Conservation (phyloP, 306 rosid species). For the Carpinus viminea region DNA sequence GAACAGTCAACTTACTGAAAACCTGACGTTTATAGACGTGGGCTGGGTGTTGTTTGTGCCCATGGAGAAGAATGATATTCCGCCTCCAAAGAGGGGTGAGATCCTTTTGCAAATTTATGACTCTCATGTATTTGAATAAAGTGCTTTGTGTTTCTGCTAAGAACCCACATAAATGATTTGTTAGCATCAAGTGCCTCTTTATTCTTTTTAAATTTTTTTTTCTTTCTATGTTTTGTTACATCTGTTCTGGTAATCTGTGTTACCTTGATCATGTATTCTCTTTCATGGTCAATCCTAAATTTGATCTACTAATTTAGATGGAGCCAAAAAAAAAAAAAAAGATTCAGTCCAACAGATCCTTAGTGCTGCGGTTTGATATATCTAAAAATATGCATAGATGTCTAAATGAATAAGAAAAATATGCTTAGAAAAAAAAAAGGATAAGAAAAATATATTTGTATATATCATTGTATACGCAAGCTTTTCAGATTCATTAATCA, state of each 20-base stretch:
- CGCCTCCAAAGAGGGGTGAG: conserved; percentile 36
- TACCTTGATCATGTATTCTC: too few species aligned
- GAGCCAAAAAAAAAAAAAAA: background rate
- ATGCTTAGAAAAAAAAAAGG: too few species aligned
- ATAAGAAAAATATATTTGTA: background rate
- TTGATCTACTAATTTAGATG: background rate
- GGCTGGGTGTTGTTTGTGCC: conserved; percentile 77
- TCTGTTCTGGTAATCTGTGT: too few species aligned
- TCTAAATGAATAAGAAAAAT: background rate
- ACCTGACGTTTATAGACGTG: conserved; percentile 34
- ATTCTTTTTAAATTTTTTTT: conserved; percentile 1
- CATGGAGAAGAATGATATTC: conserved; percentile 47
- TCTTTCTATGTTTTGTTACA: background rate
- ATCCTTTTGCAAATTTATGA: background rate
- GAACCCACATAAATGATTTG: conserved; percentile 47
- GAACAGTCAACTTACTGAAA: conserved; percentile 39
- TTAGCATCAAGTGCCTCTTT: background rate
- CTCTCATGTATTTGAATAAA: background rate
- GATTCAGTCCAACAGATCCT: background rate
- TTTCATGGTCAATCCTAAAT: background rate
- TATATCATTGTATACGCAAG: background rate
- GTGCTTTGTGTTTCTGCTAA: conserved; percentile 1
- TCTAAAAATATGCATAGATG: background rate
- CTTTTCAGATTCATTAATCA: conserved; percentile 1
- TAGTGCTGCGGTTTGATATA: background rate